Evolutionary conservation across 768 basidiomycete genomes (phyloP).

Genomic region (Kwoniella newhampshirensis): DNA sequence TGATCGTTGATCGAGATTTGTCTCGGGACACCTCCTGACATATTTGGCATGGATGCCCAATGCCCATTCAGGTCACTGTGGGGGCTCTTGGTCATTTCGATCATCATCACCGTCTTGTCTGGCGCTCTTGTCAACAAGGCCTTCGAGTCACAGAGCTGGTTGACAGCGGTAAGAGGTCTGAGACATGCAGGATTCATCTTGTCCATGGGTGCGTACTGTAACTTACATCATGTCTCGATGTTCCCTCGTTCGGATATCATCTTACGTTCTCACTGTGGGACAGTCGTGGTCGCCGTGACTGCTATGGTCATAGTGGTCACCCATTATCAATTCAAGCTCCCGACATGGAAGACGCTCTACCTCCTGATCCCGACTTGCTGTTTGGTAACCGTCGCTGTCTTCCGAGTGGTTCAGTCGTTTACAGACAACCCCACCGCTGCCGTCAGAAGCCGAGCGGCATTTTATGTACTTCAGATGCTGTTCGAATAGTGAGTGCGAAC

Average conservation of each 20-base stretch:
- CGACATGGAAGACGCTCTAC: conserved; percentile 6
- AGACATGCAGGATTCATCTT: conserved; percentile 16
- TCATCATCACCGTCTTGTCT: conserved; percentile 21
- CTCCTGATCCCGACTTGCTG: conserved; percentile 4
- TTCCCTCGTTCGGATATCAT: too few species aligned
- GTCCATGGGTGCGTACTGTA: conserved; percentile 18
- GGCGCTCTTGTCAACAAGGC: conserved; percentile 16
- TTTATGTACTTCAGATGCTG: conserved; percentile 24
- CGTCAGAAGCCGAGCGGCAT: conserved; percentile 11
- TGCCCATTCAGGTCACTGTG: too few species aligned
- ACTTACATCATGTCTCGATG: background rate
- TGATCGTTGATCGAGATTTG: conserved; percentile 5
- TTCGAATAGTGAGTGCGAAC: conserved; percentile 27
- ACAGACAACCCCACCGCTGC: conserved; percentile 2
- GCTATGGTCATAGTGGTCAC: conserved; percentile 11
- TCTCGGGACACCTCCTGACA: too few species aligned
- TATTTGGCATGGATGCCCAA: too few species aligned
- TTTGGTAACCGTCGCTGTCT: conserved; percentile 18
- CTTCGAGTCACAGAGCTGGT: background rate
- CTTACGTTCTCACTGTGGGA: background rate
- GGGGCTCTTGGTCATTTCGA: background rate
- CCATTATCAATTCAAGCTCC: conserved; percentile 14
- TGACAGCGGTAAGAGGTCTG: conserved; percentile 16
- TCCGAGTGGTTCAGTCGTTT: conserved; percentile 17
- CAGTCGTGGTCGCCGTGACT: conserved; percentile 14